Evolutionary conservation across 1,139 yeast species (phyloP), one percentile per base, ranked within the genome.

Genomic region (Hansenula lynferdii): DNA sequence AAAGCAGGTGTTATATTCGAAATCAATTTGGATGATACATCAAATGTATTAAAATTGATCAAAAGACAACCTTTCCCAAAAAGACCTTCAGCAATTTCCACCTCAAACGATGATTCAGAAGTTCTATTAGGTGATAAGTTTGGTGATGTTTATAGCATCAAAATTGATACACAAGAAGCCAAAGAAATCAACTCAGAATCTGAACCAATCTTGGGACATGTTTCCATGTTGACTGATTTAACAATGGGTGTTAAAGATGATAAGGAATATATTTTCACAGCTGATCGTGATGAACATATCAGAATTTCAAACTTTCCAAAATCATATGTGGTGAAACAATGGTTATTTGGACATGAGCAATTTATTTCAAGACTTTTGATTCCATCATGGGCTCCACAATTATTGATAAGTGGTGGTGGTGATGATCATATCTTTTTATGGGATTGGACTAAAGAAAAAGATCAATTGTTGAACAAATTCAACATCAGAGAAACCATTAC

Each of bases 211-310:
- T 67, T 90, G 43, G 99, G 99, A 4, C 99, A 94, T 61, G 97
- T 94, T 5, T 90, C 97, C 5, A 87, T 94, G 96, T 72, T 94
- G 47, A 85, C 95, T 20, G 89, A 81, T 49, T 72, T 87, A 9
- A 67, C 76, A 15, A 62, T 77, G 16, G 67, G 67, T 4, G 61
- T 65, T 29, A 57, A 67, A 34, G 57, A 64, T 14, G 51, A 54
- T 8, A 68, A 73, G 41, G 72, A 75, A 47, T 85, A 65, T 46
- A 61, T 90, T 18, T 69, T 92, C 42, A 82, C 95, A 2, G 81
- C 92, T 29, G 99, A 94, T 61, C 75, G 98, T 62, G 99, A 94
- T 60, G 99, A 94, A 61, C 99, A 94, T 58, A 85, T 94, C 46
- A 74, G 95, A 53, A 73, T 94, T n/a, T 77, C 96, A 5, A 74